A percentile compares a stretch with the other conserved stretches of the same genome.
These are phyloP conservation scores for Ananas comosus DNA, from an alignment of 176 grass and related monocot species.

Conservation along the genomic window DNA sequence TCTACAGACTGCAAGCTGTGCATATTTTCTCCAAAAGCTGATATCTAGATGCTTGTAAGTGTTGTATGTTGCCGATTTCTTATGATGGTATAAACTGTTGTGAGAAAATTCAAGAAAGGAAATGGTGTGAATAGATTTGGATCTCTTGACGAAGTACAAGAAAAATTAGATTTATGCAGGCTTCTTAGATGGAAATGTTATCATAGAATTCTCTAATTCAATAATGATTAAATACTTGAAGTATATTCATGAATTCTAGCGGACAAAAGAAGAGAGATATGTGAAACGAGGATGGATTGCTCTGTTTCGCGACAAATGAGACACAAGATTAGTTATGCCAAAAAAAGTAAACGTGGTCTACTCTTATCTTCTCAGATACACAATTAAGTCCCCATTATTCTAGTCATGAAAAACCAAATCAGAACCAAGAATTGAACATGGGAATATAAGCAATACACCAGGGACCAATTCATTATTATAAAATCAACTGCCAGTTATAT, in stretches of 20 bases:
- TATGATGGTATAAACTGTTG: no score
- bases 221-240: not conserved
- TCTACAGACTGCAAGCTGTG: constrained; percentile 24
- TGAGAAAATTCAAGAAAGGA: no score
- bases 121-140: no score
- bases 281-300: not conserved
- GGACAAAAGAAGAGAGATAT: not conserved
- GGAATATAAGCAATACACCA: not conserved
- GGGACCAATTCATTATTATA: not conserved
- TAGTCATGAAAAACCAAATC: no score
- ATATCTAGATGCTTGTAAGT: not conserved
- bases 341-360: no score
- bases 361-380: no score
- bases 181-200: no score
- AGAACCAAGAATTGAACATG: no score
- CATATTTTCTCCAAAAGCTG: constrained; percentile 4
- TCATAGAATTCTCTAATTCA: not conserved
- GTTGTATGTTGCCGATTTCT: not conserved
- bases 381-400: no score
- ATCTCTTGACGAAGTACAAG: no score
- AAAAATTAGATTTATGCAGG: no score
- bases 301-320: not conserved
- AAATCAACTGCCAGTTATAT: not conserved
- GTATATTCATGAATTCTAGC: not conserved
- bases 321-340: no score